Evolutionary conservation across 352 stramenopile genomes (phyloP), one percentile per base, ranked within the genome.

Genomic region (Phytophthora fragariae): DNA sequence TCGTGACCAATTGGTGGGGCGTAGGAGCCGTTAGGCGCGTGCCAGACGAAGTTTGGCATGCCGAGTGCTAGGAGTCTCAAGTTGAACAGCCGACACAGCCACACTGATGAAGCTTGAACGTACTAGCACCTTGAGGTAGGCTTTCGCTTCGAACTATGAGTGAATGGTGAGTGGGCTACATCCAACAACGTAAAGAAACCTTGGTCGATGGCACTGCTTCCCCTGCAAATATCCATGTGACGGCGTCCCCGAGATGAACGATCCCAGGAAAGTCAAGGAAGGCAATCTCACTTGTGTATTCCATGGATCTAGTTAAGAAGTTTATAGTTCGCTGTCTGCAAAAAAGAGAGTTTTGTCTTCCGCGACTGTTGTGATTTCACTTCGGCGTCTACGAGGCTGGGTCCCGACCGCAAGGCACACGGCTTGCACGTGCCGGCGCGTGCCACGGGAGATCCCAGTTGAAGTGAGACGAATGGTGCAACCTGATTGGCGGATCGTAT

Each of bases 1-100:
- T 58, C 53, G 41, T 79, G 71, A 27, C 66, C 67, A 21, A 79
- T 44, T 2, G 70, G 70, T 2, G 54, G 44, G 1, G 76, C 44
- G 44, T 71, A 68, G 50, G 53, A 44, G 9, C 69, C 57, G 33
- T 76, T 76, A 9, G 69, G 69, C 6, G 72, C 35, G 5, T 27
- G 41, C 27, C 39, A 57, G 8, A 59, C 41, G 41, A 72, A 76
- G 6, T 50, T 68, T 24, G 57, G 44, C 33, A 52, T 56, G 17
- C n/a, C n/a, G 61, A 21, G 17, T 24, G 10, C 11, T 7, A 8
- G 3, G 3, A 11, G 44, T 50, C 3, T 27, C 15, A 17, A 65
- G 47, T 14, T 31, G 19, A 10, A 14, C 33, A 1, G 10, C 29
- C 15, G n/a, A 29, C 5, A 53, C 12, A 10, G 37, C 21, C 5